Percentiles rank a stretch among this genome's conserved stretches.
phyloP scores from a whole-genome alignment of 2,329 filamentous ascomycete genomes.

The Colletotrichum spinosum region DNA sequence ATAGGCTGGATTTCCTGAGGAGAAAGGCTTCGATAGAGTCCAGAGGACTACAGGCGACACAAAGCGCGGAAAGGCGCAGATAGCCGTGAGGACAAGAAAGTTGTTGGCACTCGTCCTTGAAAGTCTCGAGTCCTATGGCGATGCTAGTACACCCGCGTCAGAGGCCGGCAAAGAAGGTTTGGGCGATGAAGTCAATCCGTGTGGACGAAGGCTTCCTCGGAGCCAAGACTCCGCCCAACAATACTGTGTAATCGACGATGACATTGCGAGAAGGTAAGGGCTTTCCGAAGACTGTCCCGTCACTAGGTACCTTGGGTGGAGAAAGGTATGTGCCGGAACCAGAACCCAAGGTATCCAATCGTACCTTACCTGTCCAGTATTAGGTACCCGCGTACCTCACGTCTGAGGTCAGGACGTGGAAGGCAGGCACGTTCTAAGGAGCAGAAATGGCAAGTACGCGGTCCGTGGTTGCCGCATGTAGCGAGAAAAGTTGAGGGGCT shows the following conservation, averaged over 20 bases:
- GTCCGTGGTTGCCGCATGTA: slow-evolving; percentile 17
- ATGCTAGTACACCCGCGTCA: too few relatives aligned
- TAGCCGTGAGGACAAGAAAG: too few relatives aligned
- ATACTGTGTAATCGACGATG: not conserved
- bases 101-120: too few relatives aligned
- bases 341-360: too few relatives aligned
- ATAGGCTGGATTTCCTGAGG: not conserved
- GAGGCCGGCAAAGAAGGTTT: not conserved
- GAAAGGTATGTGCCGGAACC: too few relatives aligned
- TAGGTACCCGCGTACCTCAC: too few relatives aligned
- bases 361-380: too few relatives aligned
- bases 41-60: slow-evolving; percentile 7
- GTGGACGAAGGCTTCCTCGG: not conserved
- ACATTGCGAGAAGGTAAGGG: too few relatives aligned
- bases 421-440: not conserved
- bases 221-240: slow-evolving; percentile 19
- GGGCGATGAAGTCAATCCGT: not conserved
- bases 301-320: too few relatives aligned
- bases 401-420: not conserved
- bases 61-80: slow-evolving; percentile 12
- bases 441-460: slow-evolving; percentile 14
- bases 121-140: too few relatives aligned
- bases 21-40: not conserved
- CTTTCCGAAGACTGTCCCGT: too few relatives aligned
- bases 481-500: slow-evolving; percentile 32